Conservation (phyloP, 169 alveolate genomes). For the Plasmodium gallinaceum region DNA sequence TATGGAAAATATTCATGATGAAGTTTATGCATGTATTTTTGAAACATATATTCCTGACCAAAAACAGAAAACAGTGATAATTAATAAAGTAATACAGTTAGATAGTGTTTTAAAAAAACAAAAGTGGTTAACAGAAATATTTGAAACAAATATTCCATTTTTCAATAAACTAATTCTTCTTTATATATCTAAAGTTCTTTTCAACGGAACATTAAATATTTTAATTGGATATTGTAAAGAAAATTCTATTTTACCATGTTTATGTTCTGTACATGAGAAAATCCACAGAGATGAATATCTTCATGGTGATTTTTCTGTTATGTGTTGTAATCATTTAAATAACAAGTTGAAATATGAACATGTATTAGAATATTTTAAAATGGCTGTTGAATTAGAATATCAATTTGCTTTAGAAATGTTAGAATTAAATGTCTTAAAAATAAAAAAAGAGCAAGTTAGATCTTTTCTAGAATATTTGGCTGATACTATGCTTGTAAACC, state of each 20-base stretch:
- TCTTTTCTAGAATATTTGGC: constrained; percentile 77
- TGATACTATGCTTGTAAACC: constrained; percentile 78
- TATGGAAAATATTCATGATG: constrained; percentile 95
- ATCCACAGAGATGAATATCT: constrained; percentile 83
- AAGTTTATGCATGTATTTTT: constrained; percentile 86
- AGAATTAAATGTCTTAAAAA: constrained; percentile 68
- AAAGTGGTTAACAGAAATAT: constrained; percentile 55
- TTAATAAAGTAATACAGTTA: constrained; percentile 75
- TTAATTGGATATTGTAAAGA: constrained; percentile 58
- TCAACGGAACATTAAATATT: constrained; percentile 68
- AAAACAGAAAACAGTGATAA: constrained; percentile 43
- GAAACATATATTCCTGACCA: constrained; percentile 55
- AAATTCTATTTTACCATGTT: constrained; percentile 54
- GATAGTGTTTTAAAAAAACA: constrained; percentile 77
- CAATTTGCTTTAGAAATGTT: constrained; percentile 77
- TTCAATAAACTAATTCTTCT: constrained; percentile 52
- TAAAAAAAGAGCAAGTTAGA: constrained; percentile 79
- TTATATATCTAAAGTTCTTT: constrained; percentile 67
- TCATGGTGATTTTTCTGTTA: constrained; percentile 82
- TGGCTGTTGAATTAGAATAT: constrained; percentile 81
- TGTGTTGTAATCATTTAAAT: constrained; percentile 80
- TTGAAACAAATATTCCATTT: constrained; percentile 60
- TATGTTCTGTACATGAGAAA: constrained; percentile 80
- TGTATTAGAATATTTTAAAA: constrained; percentile 74
- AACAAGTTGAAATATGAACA: constrained; percentile 80